A percentile compares a stretch with the other conserved stretches of the same genome.
These are phyloP conservation scores for Colletotrichum sp. DNA, from an alignment of 2,329 filamentous ascomycete species.

Conservation along the genomic window DNA sequence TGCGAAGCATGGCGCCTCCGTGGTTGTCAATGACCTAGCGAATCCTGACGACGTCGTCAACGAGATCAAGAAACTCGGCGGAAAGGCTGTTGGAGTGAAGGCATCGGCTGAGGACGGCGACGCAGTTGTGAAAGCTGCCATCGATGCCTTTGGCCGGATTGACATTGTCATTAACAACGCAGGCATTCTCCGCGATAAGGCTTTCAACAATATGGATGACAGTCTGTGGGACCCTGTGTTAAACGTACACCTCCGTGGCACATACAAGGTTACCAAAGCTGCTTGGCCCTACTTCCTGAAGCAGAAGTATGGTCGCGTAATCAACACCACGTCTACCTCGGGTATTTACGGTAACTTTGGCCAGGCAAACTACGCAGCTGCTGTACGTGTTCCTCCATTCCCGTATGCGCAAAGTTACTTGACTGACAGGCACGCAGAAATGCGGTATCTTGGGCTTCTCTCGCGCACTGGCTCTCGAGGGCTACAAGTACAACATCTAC, in stretches of 20 bases:
- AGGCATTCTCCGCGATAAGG: constrained; percentile 96
- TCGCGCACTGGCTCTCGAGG: constrained; percentile 89
- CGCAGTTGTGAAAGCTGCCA: constrained; percentile 86
- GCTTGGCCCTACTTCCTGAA: constrained; percentile 98
- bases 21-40: constrained; percentile 95
- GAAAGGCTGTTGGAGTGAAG: constrained; percentile 91
- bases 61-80: constrained; percentile 90
- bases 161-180: constrained; percentile 98
- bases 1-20: constrained; percentile 79
- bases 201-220: constrained; percentile 97
- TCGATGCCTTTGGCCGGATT: constrained; percentile 91
- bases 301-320: constrained; percentile 96
- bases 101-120: constrained; percentile 94
- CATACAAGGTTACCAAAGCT: constrained; percentile 96
- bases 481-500: constrained; percentile 95
- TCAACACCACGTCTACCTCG: constrained; percentile 96
- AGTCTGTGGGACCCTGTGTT: constrained; percentile 90
- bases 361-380: constrained; percentile 95
- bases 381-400: constrained; percentile 56
- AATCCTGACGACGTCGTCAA: constrained; percentile 89
- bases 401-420: neutral
- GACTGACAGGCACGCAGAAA: constrained; percentile 61
- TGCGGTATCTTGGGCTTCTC: constrained; percentile 94
- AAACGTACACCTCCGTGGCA: constrained; percentile 91
- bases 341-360: constrained; percentile 99